Percentiles rank a stretch among this genome's conserved stretches.
These are phyloP conservation scores for Erodium texanum DNA, from an alignment of 441 rosid species.

Conservation along the genomic window DNA sequence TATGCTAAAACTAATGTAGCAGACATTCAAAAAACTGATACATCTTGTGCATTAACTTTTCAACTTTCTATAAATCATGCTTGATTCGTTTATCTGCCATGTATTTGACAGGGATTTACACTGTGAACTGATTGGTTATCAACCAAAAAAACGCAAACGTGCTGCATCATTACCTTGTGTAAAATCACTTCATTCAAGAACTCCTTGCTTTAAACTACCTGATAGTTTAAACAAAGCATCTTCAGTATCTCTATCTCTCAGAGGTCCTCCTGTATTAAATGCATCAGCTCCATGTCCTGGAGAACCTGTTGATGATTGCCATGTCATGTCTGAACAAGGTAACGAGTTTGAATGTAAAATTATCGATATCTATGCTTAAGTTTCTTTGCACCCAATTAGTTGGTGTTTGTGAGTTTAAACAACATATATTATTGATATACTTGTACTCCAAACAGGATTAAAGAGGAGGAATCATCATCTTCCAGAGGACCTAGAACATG, in stretches of 20 bases:
- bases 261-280: slow-evolving; percentile 4
- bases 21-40: background rate
- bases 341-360: background rate
- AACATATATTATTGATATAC: background rate
- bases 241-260: background rate
- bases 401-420: background rate
- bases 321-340: slow-evolving; percentile 7
- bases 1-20: background rate
- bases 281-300: background rate
- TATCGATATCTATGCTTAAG: background rate
- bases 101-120: slow-evolving; percentile 12
- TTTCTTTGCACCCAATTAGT: background rate
- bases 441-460: slow-evolving; percentile 8
- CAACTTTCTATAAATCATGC: slow-evolving; percentile 2
- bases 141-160: background rate
- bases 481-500: slow-evolving; percentile 1
- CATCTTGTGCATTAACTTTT: slow-evolving; percentile 3
- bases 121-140: slow-evolving; percentile 12
- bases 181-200: background rate
- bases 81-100: slow-evolving; percentile 1
- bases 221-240: slow-evolving; percentile 1
- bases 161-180: background rate
- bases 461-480: slow-evolving; percentile 8
- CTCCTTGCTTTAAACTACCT: background rate
- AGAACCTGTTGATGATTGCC: slow-evolving; percentile 1